Percentiles rank a stretch among this genome's conserved stretches.
Evolutionary conservation across 768 basidiomycete genomes (phyloP).

Genomic region (Podaxis sp.): DNA sequence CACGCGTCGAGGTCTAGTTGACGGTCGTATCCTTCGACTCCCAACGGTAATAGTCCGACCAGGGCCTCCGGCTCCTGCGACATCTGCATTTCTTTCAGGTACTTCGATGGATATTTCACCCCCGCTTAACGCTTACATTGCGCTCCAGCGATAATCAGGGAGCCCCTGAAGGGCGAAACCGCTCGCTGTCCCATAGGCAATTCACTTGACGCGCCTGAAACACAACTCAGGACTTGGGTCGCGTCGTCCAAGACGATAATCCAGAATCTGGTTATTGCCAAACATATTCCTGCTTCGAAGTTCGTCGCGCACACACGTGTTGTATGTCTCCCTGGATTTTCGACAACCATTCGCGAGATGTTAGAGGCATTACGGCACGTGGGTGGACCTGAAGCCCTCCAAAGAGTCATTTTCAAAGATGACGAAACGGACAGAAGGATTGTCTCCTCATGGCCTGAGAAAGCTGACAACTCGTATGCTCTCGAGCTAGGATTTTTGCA

Average conservation of each 20-base stretch:
- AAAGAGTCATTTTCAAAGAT: constrained; percentile 46
- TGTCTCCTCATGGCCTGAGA: constrained; percentile 47
- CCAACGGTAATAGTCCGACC: constrained; percentile 60
- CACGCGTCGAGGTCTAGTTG: constrained; percentile 52
- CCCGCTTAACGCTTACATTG: neutral
- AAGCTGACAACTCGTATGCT: constrained; percentile 43
- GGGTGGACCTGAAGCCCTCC: constrained; percentile 46
- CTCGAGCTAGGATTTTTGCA: constrained; percentile 40
- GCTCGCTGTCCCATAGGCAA: constrained; percentile 54
- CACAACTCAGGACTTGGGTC: constrained; percentile 49
- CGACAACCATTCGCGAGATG: constrained; percentile 52
- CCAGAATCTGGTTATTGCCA: constrained; percentile 49
- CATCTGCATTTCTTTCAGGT: constrained; percentile 58
- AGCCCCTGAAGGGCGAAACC: constrained; percentile 50
- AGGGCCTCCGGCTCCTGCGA: constrained; percentile 51
- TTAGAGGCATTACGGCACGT: constrained; percentile 49
- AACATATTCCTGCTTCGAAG: constrained; percentile 39
- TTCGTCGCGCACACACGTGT: constrained; percentile 47
- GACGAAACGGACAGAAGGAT: constrained; percentile 41
- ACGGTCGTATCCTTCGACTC: constrained; percentile 57
- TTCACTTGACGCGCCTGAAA: constrained; percentile 37
- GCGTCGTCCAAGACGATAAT: constrained; percentile 50
- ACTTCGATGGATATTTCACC: constrained; percentile 10
- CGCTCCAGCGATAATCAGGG: constrained; percentile 46
- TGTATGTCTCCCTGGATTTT: constrained; percentile 60